These are phyloP conservation scores for Fusarium armeniacum DNA, from an alignment of 2,329 filamentous ascomycete species.

Conservation along the genomic window DNA sequence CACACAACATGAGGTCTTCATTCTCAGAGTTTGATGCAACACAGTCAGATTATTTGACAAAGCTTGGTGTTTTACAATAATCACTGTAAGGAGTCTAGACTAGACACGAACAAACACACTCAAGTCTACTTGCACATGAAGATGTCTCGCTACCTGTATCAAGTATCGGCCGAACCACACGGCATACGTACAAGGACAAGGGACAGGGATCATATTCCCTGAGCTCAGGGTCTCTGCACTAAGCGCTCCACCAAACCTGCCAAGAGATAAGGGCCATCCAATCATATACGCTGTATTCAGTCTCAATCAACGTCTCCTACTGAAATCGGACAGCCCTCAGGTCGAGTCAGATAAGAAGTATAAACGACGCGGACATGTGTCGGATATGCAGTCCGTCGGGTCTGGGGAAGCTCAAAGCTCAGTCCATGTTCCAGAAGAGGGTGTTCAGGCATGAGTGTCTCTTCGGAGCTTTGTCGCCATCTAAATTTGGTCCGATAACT, in stretches of 20 bases:
- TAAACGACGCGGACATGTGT: slow-evolving; percentile 26
- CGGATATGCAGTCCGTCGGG: slow-evolving; percentile 36
- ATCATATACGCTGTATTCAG: slow-evolving; percentile 43
- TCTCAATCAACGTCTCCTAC: slow-evolving; percentile 34
- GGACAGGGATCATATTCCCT: slow-evolving; percentile 31
- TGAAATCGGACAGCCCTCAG: slow-evolving; percentile 25
- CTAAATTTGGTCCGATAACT: slow-evolving; percentile 15
- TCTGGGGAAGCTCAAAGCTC: slow-evolving; percentile 43
- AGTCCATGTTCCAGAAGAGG: slow-evolving; percentile 23
- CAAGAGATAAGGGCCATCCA: slow-evolving; percentile 52
- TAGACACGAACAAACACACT: background rate
- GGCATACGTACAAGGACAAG: slow-evolving; percentile 7
- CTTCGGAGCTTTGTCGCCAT: slow-evolving; percentile 10
- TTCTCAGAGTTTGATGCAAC: background rate
- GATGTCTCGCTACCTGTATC: slow-evolving; percentile 12
- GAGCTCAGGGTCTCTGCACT: slow-evolving; percentile 33
- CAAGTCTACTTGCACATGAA: background rate
- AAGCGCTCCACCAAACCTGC: slow-evolving; percentile 42
- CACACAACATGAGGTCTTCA: slow-evolving; percentile 1
- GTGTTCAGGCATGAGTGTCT: slow-evolving; percentile 15
- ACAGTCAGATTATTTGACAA: slow-evolving; percentile 1
- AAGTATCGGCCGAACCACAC: slow-evolving; percentile 27
- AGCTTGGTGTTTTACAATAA: background rate
- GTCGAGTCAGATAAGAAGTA: slow-evolving; percentile 41
- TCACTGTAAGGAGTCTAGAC: background rate